These are phyloP conservation scores for Moniliella sp. DNA, from an alignment of 1,284 basidiomycete genomes.

Conservation along the genomic window DNA sequence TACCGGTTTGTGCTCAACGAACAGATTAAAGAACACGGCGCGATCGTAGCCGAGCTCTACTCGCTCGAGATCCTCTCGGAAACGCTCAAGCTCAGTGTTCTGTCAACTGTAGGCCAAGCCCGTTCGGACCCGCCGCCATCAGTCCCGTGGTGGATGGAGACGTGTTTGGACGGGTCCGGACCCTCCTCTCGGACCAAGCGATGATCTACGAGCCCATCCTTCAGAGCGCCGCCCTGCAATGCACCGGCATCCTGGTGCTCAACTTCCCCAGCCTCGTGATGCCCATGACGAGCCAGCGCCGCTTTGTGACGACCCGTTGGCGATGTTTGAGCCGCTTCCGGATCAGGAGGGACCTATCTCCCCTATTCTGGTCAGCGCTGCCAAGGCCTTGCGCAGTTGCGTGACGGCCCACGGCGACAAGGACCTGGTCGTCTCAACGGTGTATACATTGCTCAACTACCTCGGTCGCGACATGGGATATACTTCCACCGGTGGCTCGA, in stretches of 20 bases:
- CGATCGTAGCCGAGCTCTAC: constrained; percentile 15
- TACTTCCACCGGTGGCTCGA: constrained; percentile 38
- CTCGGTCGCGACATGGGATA: constrained; percentile 47
- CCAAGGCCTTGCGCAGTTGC: constrained; percentile 69
- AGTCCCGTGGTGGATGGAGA: constrained; percentile 39
- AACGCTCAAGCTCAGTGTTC: constrained; percentile 58
- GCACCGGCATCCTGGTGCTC: constrained; percentile 55
- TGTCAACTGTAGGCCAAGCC: constrained; percentile 54
- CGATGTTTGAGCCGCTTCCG: constrained; percentile 49
- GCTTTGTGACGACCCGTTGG: constrained; percentile 66
- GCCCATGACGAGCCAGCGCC: constrained; percentile 56
- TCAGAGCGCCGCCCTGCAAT: constrained; percentile 64
- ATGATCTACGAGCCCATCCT: constrained; percentile 58
- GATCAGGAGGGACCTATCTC: constrained; percentile 51
- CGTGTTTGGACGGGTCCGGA: constrained; percentile 50
- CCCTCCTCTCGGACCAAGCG: constrained; percentile 58
- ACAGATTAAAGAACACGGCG: constrained; percentile 7
- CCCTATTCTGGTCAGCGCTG: constrained; percentile 58
- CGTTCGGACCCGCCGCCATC: constrained; percentile 28
- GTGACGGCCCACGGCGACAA: constrained; percentile 66
- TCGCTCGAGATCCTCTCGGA: constrained; percentile 14
- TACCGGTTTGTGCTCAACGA: constrained; percentile 27
- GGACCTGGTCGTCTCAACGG: constrained; percentile 74
- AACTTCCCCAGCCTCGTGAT: constrained; percentile 61
- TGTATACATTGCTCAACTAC: constrained; percentile 83